Evolutionary conservation across 2,329 filamentous ascomycete genomes (phyloP).

Genomic region (Fusarium chuoi): DNA sequence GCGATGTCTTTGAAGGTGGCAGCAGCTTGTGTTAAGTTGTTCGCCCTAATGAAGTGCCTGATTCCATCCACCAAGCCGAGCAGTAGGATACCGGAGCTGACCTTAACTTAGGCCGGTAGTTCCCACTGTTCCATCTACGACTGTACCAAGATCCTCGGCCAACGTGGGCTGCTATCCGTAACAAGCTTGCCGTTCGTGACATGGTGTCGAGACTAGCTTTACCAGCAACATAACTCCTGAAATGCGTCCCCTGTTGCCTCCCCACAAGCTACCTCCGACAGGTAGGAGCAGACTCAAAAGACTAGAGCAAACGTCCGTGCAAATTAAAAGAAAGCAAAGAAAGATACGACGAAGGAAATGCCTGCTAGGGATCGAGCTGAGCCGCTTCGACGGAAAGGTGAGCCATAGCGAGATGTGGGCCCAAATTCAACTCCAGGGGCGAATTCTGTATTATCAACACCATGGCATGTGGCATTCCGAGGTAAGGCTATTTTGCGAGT

Average conservation of each 20-base stretch:
- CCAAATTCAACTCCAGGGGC: slow-evolving; percentile 26
- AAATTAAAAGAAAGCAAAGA: slow-evolving; percentile 41
- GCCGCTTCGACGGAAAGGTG: slow-evolving; percentile 51
- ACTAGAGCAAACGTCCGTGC: slow-evolving; percentile 35
- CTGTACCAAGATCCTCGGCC: neutral
- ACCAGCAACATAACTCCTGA: neutral
- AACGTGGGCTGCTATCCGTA: neutral
- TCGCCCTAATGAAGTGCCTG: neutral
- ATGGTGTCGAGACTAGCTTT: slow-evolving; percentile 11
- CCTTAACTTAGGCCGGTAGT: slow-evolving; percentile 17
- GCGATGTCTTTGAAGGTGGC: neutral
- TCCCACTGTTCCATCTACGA: slow-evolving; percentile 1
- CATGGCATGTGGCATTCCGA: slow-evolving; percentile 21
- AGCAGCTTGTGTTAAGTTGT: neutral
- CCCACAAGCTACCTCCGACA: slow-evolving; percentile 50
- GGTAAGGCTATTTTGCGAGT: slow-evolving; percentile 13
- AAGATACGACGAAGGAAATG: slow-evolving; percentile 44
- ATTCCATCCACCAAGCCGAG: slow-evolving; percentile 5
- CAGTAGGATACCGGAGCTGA: slow-evolving; percentile 22
- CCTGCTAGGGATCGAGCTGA: slow-evolving; percentile 48
- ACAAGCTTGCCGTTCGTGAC: neutral
- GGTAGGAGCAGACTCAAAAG: slow-evolving; percentile 43
- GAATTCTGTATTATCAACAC: slow-evolving; percentile 24
- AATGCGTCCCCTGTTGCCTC: slow-evolving; percentile 43
- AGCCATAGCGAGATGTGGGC: slow-evolving; percentile 4